Evolutionary conservation across 805 yeast species (phyloP), one percentile per base, ranked within the genome.

Genomic region (Saccharomycopsis fibuligera): DNA sequence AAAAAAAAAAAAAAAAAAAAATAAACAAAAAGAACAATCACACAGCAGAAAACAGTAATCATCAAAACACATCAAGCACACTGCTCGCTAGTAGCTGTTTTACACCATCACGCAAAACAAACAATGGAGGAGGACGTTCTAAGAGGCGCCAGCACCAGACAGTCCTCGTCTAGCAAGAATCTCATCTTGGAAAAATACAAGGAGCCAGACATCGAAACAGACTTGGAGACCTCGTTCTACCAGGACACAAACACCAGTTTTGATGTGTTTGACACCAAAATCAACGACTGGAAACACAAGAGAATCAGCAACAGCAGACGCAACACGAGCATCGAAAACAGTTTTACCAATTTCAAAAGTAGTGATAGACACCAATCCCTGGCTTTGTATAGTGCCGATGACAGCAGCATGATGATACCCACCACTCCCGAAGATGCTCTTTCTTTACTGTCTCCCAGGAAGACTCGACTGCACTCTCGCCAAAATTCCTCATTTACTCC

Each of bases 201-300:
- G 17, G 52, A 51, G 24, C 35, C 41, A 16, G 54, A 49, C 6
- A 27, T 21, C 1, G 54, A 51, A 9, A 38, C 24, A 17, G 49
- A 51, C 35, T 22, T 51, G n/a, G 54, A 51, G 27, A 43, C 48
- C 5, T 51, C 54, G 25, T 51, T 51, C 39, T 41, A 27, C 14
- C 41, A 45, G 10, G 52, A 48, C 33, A 23, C 41, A 17, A 23
- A 14, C 9, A 14, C 36, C 2, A 39, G 36, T 25, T 25, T 35
- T 9, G 39, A 48, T 31, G 23, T 43, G n/a, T 30, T 51, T 30
- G 48, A 51, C 30, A 19, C 38, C 14, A 51, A 51, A 30, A 51
- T 51, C 27, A 35, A 25, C 14, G 49, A 48, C 19, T 51, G 51
- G 47, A 48, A 51, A 35, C 17, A 17, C 12, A 39, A 43, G 4